phyloP scores from a whole-genome alignment of 129 eudicot species.

The Daucus carota region DH1_v3.0 NC_030389.2:5798001-5798500 shows the following conservation, averaged over 20 bases:
- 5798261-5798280: conserved; percentile 24
- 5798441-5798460: neutral
- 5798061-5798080: conserved; percentile 52
- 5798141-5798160: conserved; percentile 47
- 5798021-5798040: conserved; percentile 65
- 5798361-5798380: neutral
- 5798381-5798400: neutral
- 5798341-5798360: neutral
- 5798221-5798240: conserved; percentile 70
- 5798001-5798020: conserved; percentile 23
- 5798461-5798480: neutral
- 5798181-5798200: conserved; percentile 53
- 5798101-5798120: conserved; percentile 39
- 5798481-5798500: neutral
- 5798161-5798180: conserved; percentile 53
- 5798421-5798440: conserved; percentile 1
- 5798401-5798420: neutral
- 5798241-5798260: conserved; percentile 68
- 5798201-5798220: conserved; percentile 77
- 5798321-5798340: neutral
- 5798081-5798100: conserved; percentile 83
- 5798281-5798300: conserved; percentile 6
- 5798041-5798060: conserved; percentile 64
- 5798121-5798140: conserved; percentile 31
- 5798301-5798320: neutral